Percentiles rank a stretch among this genome's conserved stretches.
Evolutionary conservation across 305 asterid genomes (phyloP).

Genomic region (Solanum hybrid): DNA sequence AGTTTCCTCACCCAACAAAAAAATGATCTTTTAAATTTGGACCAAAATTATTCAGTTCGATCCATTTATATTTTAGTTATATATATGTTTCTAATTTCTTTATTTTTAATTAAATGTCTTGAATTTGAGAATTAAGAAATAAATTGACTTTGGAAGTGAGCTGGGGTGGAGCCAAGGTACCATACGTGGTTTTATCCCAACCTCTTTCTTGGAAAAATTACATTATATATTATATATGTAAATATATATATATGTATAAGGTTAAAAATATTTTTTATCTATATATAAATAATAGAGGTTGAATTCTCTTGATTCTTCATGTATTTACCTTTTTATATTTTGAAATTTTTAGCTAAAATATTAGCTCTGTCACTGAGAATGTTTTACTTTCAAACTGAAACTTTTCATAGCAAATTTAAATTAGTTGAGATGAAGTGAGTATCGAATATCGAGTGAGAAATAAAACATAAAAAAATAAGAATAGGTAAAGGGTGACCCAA

Average conservation of each 20-base stretch:
- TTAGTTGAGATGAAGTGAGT: not conserved
- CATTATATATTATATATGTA: too few relatives aligned
- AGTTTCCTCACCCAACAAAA: not conserved
- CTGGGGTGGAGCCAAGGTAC: not conserved
- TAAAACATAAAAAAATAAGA: not conserved
- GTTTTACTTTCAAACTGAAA: not conserved
- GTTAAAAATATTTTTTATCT: not conserved
- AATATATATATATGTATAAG: not conserved
- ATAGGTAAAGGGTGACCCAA: constrained; percentile 20
- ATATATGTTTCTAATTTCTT: not conserved
- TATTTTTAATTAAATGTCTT: not conserved
- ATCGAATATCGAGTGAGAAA: not conserved
- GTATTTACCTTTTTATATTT: not conserved
- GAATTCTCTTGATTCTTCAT: not conserved
- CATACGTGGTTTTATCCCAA: not conserved
- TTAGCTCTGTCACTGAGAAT: not conserved
- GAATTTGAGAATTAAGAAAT: not conserved
- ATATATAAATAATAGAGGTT: not conserved
- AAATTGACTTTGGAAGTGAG: not conserved
- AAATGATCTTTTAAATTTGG: not conserved
- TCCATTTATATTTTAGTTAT: not conserved
- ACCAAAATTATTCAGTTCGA: not conserved
- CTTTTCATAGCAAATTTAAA: not conserved
- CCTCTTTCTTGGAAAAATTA: not conserved
- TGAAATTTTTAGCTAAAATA: not conserved